A percentile compares a stretch with the other conserved stretches of the same genome.
These are phyloP conservation scores for Zymoseptoria crescenta DNA, from an alignment of 2,329 filamentous ascomycete genomes.

Conservation along the genomic window DNA sequence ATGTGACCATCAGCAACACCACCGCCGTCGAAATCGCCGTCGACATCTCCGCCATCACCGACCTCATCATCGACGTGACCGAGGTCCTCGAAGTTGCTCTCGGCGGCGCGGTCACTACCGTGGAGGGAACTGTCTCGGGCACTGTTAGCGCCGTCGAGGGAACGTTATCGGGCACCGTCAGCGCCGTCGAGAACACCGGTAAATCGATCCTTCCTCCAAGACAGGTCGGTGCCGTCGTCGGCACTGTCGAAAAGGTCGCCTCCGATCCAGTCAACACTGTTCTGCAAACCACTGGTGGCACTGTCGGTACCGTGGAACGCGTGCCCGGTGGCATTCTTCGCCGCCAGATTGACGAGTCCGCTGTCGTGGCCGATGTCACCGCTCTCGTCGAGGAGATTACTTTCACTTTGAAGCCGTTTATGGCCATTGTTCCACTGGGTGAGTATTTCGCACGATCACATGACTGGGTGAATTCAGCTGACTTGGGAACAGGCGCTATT, in stretches of 20 bases:
- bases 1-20: neutral
- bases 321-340: neutral
- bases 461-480: neutral
- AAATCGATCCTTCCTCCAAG: neutral
- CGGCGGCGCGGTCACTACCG: slow-evolving; percentile 1
- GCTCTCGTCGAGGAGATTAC: neutral
- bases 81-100: slow-evolving; percentile 6
- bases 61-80: slow-evolving; percentile 1
- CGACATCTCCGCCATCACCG: neutral
- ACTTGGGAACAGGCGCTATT: neutral
- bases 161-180: neutral
- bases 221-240: neutral
- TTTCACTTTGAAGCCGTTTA: neutral
- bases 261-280: neutral
- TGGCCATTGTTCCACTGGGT: neutral
- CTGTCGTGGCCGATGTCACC: neutral
- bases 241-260: neutral
- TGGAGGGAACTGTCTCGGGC: neutral
- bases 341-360: neutral
- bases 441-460: neutral
- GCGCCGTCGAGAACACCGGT: slow-evolving; percentile 1
- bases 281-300: neutral
- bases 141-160: slow-evolving; percentile 1
- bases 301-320: neutral
- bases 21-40: neutral